Evolutionary conservation across 768 basidiomycete genomes (phyloP).

Genomic region (Amanita jacksonii): DNA sequence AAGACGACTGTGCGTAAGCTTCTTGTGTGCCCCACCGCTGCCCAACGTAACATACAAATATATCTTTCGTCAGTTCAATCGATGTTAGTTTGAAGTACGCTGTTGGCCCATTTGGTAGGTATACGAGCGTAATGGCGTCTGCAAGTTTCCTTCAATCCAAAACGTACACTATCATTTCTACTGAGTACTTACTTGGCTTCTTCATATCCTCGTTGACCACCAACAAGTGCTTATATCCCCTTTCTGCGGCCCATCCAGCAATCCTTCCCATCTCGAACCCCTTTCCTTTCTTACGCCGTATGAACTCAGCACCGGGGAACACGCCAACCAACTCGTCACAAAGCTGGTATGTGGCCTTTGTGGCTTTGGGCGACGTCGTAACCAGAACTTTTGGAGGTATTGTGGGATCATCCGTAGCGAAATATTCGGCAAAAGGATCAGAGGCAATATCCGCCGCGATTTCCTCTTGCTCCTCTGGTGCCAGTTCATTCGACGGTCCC

Average conservation of each 20-base stretch:
- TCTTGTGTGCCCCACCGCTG: not conserved
- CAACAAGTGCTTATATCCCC: constrained; percentile 81
- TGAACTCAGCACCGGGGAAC: constrained; percentile 89
- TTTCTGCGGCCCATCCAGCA: constrained; percentile 84
- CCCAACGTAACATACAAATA: constrained; percentile 48
- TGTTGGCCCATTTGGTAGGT: constrained; percentile 87
- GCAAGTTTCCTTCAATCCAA: constrained; percentile 6
- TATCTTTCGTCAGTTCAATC: constrained; percentile 75
- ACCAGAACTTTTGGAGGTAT: constrained; percentile 82
- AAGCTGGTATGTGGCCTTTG: constrained; percentile 85
- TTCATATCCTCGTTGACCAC: constrained; percentile 97
- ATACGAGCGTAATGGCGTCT: constrained; percentile 91
- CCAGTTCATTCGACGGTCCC: constrained; percentile 34
- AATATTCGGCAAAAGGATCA: constrained; percentile 74
- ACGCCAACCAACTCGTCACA: constrained; percentile 85
- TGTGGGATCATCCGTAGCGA: constrained; percentile 54
- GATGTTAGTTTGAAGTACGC: constrained; percentile 94
- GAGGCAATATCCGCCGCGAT: constrained; percentile 57
- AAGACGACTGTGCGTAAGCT: not conserved
- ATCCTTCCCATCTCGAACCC: constrained; percentile 88
- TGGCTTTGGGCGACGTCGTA: constrained; percentile 83
- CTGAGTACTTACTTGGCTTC: constrained; percentile 84
- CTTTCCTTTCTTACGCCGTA: constrained; percentile 77
- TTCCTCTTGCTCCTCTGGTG: constrained; percentile 38
- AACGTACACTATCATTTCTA: no score